These are phyloP conservation scores for Nicotiana otophora DNA, from an alignment of 257 asterid species.

Conservation along the genomic window DNA sequence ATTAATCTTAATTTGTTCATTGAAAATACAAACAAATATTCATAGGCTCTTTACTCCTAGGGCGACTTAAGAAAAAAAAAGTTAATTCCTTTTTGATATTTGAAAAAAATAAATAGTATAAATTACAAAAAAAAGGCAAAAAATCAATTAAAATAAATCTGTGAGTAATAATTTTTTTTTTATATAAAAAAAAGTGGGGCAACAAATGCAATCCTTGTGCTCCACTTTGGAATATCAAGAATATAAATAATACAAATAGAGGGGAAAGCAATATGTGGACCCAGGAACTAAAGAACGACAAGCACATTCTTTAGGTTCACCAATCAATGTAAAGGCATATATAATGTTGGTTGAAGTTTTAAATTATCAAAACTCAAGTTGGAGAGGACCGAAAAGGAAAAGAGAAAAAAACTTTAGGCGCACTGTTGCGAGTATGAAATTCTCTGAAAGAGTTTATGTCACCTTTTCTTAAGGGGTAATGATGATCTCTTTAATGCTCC, in stretches of 20 bases:
- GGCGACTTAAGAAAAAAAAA: no score
- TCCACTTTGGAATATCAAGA: background rate
- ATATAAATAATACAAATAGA: background rate
- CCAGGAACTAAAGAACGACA: background rate
- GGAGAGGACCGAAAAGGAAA: background rate
- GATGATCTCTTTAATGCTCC: background rate
- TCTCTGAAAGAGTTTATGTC: background rate
- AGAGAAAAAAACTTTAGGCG: background rate
- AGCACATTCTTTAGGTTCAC: slow-evolving; percentile 1
- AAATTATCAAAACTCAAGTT: background rate
- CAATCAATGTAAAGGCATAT: background rate
- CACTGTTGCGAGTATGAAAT: background rate
- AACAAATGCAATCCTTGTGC: background rate
- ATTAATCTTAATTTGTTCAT: background rate
- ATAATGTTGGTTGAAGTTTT: background rate
- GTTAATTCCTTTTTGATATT: no score
- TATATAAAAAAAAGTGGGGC: background rate
- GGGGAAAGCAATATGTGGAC: background rate
- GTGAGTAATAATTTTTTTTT: no score
- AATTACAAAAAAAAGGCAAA: no score
- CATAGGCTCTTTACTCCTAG: no score
- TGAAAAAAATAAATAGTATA: no score
- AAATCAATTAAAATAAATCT: no score
- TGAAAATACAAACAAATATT: no score
- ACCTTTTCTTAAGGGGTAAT: background rate